phyloP scores from a whole-genome alignment of 1,139 yeast genomes.

The Blastobotrys arbuscula region DNA sequence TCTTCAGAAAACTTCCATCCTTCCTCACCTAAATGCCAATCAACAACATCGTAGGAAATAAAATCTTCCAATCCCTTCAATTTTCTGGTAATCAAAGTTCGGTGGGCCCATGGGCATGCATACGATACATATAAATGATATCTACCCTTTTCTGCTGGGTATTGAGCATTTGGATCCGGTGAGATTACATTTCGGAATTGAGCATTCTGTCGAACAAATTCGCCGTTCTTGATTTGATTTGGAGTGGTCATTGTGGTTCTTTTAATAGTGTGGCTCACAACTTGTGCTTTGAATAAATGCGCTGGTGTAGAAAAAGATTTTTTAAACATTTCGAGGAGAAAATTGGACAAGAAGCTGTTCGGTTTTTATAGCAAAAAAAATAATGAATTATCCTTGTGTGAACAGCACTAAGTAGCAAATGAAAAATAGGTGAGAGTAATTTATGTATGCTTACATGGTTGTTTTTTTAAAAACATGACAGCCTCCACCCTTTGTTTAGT shows the following conservation, averaged over 20 bases:
- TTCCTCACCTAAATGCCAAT: constrained; percentile 74
- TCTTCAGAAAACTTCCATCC: constrained; percentile 80
- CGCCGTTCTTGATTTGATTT: constrained; percentile 11
- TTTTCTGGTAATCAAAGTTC: constrained; percentile 69
- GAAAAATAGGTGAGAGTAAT: no score
- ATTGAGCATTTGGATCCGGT: constrained; percentile 51
- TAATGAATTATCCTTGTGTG: no score
- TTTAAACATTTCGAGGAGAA: background rate
- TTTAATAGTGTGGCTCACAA: background rate
- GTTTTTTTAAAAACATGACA: no score
- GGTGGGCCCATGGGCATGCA: constrained; percentile 97
- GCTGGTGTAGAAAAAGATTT: background rate
- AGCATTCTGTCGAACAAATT: constrained; percentile 15
- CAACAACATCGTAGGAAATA: constrained; percentile 63
- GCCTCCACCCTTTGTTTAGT: no score
- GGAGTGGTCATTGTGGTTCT: background rate
- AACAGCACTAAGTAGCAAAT: no score
- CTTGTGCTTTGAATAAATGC: no score
- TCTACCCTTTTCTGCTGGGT: constrained; percentile 69
- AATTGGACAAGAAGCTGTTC: no score
- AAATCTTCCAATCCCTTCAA: constrained; percentile 67
- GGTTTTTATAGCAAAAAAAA: no score
- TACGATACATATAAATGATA: constrained; percentile 82
- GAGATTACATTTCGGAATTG: constrained; percentile 59
- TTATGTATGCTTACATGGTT: no score